Percentiles rank a stretch among this genome's conserved stretches.
These are phyloP conservation scores for Rhododendron mucronatum DNA, from an alignment of 148 eudicot species.

Conservation along the genomic window DNA sequence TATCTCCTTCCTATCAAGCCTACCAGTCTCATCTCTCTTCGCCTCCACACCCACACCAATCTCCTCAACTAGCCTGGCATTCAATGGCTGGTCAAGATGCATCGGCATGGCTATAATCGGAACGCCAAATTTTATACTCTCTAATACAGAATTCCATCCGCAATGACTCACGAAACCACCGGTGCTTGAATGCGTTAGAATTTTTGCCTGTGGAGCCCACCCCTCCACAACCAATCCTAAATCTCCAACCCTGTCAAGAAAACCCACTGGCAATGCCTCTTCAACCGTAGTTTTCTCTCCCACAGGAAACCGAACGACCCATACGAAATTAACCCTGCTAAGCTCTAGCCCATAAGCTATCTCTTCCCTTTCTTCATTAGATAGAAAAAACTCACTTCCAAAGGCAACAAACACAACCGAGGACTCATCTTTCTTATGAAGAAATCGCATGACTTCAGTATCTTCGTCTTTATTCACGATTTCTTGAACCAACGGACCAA, in stretches of 20 bases:
- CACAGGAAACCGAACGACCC: conserved; percentile 20
- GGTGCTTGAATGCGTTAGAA: conserved; percentile 15
- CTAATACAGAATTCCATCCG: conserved; percentile 32
- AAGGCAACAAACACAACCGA: conserved; percentile 27
- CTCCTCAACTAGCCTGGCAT: conserved; percentile 22
- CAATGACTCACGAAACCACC: conserved; percentile 39
- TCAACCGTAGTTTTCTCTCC: conserved; percentile 15
- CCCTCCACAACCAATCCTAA: conserved; percentile 20
- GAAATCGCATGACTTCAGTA: conserved; percentile 16
- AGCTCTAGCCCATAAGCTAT: conserved; percentile 28
- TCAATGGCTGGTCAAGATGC: conserved; percentile 31
- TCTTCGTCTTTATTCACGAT: background rate
- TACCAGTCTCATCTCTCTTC: conserved; percentile 8
- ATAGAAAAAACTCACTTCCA: conserved; percentile 24
- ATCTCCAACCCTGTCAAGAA: conserved; percentile 14
- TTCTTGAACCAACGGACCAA: conserved; percentile 20
- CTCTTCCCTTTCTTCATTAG: conserved; percentile 19
- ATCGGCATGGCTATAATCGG: conserved; percentile 27
- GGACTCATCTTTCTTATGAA: conserved; percentile 5
- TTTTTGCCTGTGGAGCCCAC: conserved; percentile 30
- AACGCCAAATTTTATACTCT: conserved; percentile 20
- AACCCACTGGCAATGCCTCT: conserved; percentile 24
- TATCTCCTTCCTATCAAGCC: conserved; percentile 11
- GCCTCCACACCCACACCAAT: conserved; percentile 26
- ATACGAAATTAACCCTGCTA: conserved; percentile 20